These are phyloP conservation scores for Boletellus emodensis DNA, from an alignment of 768 basidiomycete genomes.

Conservation along the genomic window DNA sequence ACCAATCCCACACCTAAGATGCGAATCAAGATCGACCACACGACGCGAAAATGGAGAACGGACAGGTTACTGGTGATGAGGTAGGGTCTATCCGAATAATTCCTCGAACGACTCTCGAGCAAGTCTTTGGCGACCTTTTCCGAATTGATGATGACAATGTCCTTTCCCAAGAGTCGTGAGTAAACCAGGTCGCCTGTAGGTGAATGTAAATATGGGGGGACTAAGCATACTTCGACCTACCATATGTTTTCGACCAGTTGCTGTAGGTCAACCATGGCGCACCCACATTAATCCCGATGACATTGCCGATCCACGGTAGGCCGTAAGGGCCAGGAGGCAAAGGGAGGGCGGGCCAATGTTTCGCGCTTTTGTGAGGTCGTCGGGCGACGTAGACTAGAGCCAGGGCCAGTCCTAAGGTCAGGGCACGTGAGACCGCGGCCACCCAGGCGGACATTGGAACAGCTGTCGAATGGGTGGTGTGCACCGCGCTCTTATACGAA, in stretches of 20 bases:
- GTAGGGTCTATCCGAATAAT: constrained; percentile 31
- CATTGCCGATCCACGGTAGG: background rate
- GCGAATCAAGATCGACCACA: background rate
- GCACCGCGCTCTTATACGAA: too few species aligned
- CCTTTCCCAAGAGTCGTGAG: background rate
- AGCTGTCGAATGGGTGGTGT: too few species aligned
- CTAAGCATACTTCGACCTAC: background rate
- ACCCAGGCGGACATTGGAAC: background rate
- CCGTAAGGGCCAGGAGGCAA: constrained; percentile 3
- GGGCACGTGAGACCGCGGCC: background rate
- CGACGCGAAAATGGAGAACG: background rate
- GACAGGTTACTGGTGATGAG: constrained; percentile 6
- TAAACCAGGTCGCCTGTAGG: constrained; percentile 5
- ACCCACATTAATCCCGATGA: background rate
- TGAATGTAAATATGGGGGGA: background rate
- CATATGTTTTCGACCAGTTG: background rate
- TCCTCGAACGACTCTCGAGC: constrained; percentile 35
- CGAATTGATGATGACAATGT: constrained; percentile 34
- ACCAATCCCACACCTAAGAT: constrained; percentile 14
- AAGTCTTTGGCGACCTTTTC: constrained; percentile 21
- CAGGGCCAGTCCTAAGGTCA: background rate
- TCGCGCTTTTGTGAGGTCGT: background rate
- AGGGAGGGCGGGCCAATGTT: background rate
- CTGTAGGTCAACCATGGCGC: constrained; percentile 2
- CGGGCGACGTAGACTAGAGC: background rate